Evolutionary conservation across 1,284 basidiomycete species (phyloP).

Genomic region (Amylostereum chailletii): DNA sequence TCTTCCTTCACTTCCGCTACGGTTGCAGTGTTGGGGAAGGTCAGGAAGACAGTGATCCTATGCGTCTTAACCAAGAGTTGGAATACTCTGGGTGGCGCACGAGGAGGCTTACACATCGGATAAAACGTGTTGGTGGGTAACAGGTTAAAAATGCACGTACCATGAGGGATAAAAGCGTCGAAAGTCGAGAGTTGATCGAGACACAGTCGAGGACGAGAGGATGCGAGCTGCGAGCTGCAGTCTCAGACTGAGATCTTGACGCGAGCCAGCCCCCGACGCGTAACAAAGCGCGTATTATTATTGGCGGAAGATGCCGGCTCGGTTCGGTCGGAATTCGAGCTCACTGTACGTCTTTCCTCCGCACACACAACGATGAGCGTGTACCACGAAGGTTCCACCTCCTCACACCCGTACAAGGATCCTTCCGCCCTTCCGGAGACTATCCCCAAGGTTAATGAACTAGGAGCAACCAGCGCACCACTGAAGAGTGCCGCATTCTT

Average conservation of each 20-base stretch:
- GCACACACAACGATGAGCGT: constrained; percentile 38
- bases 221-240: too few relatives aligned
- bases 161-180: too few relatives aligned
- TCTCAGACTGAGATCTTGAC: too few relatives aligned
- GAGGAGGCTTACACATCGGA: constrained; percentile 19
- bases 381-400: constrained; percentile 32
- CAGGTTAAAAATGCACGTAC: too few relatives aligned
- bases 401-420: constrained; percentile 47
- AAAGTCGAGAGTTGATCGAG: too few relatives aligned
- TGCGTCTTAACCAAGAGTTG: constrained; percentile 63
- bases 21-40: constrained; percentile 41
- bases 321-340: too few relatives aligned
- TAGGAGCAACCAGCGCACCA: constrained; percentile 89
- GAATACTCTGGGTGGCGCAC: constrained; percentile 44
- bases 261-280: too few relatives aligned
- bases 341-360: too few relatives aligned
- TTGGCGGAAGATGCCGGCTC: too few relatives aligned
- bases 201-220: too few relatives aligned
- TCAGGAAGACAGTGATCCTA: constrained; percentile 55
- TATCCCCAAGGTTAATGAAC: constrained; percentile 82
- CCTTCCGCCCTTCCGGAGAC: constrained; percentile 67
- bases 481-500: constrained; percentile 97
- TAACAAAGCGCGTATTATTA: too few relatives aligned
- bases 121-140: too few relatives aligned
- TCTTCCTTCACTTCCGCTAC: constrained; percentile 54